phyloP scores from a whole-genome alignment of 2,329 filamentous ascomycete genomes.

The Reticulascus tulasneorum region DNA sequence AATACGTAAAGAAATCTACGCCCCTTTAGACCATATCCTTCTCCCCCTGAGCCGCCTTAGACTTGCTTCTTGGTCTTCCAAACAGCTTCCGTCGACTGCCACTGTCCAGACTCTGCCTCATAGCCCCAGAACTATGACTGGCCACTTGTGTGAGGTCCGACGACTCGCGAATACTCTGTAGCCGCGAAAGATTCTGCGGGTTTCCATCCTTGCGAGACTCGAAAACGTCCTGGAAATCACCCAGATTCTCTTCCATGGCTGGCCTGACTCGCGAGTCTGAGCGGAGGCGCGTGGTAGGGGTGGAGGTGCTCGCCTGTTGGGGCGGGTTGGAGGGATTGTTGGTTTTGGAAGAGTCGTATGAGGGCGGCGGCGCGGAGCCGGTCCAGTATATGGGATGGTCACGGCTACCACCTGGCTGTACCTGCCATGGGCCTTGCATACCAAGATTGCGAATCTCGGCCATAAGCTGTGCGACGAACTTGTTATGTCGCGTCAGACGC shows the following conservation, averaged over 20 bases:
- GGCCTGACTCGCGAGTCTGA: slow-evolving; percentile 15
- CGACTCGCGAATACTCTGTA: slow-evolving; percentile 14
- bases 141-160: slow-evolving; percentile 3
- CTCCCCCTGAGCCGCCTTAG: too few species aligned
- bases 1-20: too few species aligned
- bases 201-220: slow-evolving; percentile 34
- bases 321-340: slow-evolving; percentile 18
- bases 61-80: slow-evolving; percentile 7
- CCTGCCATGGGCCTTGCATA: slow-evolving; percentile 69
- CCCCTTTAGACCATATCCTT: too few species aligned
- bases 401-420: slow-evolving; percentile 63
- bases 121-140: slow-evolving; percentile 4
- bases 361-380: slow-evolving; percentile 29
- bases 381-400: slow-evolving; percentile 61
- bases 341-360: slow-evolving; percentile 25
- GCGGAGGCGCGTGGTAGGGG: slow-evolving; percentile 17
- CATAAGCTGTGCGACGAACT: slow-evolving; percentile 91
- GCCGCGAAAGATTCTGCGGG: slow-evolving; percentile 20
- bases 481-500: slow-evolving; percentile 85
- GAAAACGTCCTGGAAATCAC: slow-evolving; percentile 44
- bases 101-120: slow-evolving; percentile 5
- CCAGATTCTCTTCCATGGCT: slow-evolving; percentile 26
- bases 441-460: slow-evolving; percentile 76
- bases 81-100: slow-evolving; percentile 8
- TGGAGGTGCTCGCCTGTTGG: slow-evolving; percentile 20